Evolutionary conservation across 768 basidiomycete species (phyloP).

Genomic region (Boletus speciosus): DNA sequence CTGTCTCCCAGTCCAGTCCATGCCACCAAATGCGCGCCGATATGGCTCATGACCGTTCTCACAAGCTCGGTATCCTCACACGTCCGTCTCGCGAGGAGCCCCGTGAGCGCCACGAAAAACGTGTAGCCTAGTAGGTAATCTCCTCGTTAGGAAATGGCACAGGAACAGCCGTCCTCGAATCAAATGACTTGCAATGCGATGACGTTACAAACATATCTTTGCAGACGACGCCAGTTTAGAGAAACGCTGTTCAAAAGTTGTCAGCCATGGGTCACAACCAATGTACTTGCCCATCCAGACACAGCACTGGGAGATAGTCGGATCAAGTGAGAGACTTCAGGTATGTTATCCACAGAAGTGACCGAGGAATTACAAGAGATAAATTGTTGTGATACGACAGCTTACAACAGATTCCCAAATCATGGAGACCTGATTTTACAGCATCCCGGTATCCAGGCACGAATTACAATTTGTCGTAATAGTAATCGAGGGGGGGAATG

Average conservation of each 20-base stretch:
- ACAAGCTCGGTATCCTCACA: slow-evolving; percentile 28
- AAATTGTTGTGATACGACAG: slow-evolving; percentile 17
- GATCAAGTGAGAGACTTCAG: background rate
- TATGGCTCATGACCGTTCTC: slow-evolving; percentile 40
- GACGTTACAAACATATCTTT: background rate
- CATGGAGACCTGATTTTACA: slow-evolving; percentile 8
- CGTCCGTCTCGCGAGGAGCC: background rate
- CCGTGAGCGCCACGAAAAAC: background rate
- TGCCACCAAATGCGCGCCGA: slow-evolving; percentile 54
- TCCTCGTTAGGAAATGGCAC: background rate
- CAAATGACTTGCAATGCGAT: background rate
- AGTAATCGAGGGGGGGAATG: slow-evolving; percentile 80
- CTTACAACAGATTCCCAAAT: slow-evolving; percentile 12
- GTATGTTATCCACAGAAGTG: background rate
- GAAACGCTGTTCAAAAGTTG: too few relatives aligned
- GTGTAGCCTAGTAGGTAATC: background rate
- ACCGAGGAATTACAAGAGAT: slow-evolving; percentile 11
- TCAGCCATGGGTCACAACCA: background rate
- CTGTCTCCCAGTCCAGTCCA: slow-evolving; percentile 52
- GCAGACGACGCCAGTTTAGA: background rate
- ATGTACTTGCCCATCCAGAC: background rate
- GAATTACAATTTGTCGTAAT: slow-evolving; percentile 88
- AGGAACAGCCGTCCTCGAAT: background rate
- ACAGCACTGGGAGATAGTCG: background rate
- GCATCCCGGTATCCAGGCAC: background rate